Base-by-base conservation (phyloP, 306 rosid genomes). In the Leucaena leucocephala region DNA sequence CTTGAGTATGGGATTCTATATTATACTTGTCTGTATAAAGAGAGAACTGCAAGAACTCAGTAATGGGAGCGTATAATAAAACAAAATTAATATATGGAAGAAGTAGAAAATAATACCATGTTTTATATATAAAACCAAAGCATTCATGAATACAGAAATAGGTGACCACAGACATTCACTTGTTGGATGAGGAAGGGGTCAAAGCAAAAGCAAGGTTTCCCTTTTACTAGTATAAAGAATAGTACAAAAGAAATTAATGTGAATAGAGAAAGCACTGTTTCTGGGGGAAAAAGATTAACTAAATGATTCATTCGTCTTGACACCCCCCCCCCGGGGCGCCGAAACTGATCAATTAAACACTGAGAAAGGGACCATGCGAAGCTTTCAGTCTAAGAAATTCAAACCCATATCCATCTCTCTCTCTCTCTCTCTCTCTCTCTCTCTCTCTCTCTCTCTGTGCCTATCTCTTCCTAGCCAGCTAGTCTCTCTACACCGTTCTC, bases 381-480 rank as follows among this genome's bases (percentile, higher is more conserved):
- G 46, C 82, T 79, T 81, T 85, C 77, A 46, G 80, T 45, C 79
- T 63, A 71, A 61, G 79, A 81, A 77, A 81, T 75, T 69, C 46
- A 39, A 71, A 74, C 33, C 50, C 22, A 48, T 19, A 64, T 49
- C 49, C 16, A 42, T 27, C 44, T 46, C 36, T 7, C 63, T 7
- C 64, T 8, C 64, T 1, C 66, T 1, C 66, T 4, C 39, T 0
- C 3, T 4, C 12, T n/a, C 72, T 42, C 75, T 35, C 40, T 27
- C 63, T 62, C 8, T 6, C 21, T 10, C 17, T 52, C 59, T 70
- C 4, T 63, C 81, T 52, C n/a, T 19, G 11, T 19, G 57, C 57
- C 57, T 50, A 3, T 49, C 57, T 43, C 33, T 54, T 27, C 63
- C 35, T 8, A 57, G 35, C 14, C 1, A 57, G 35, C 14, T 3